Conservation (phyloP, 257 asterid species). For the Sherardia arvensis region DNA sequence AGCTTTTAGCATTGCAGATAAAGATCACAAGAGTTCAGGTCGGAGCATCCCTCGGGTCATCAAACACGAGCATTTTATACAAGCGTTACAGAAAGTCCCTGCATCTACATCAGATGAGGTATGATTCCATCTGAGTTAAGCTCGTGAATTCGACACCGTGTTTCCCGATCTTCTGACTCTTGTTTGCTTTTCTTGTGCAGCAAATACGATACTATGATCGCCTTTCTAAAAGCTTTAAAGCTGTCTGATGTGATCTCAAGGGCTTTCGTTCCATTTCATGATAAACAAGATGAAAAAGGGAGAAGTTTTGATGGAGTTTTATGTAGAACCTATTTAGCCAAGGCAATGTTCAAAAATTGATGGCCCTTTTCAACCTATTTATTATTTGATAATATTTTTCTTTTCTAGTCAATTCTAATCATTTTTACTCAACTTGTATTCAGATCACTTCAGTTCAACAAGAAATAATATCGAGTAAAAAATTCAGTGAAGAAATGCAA, state of each 20-base stretch:
- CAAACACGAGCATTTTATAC: constrained; percentile 46
- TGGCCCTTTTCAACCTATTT: too few relatives aligned
- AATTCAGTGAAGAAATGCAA: too few relatives aligned
- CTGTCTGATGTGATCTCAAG: constrained; percentile 4
- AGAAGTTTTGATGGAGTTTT: neutral
- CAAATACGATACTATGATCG: constrained; percentile 39
- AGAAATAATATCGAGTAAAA: too few relatives aligned
- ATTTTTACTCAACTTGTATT: too few relatives aligned
- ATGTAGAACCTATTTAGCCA: too few relatives aligned
- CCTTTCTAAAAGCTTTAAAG: constrained; percentile 28
- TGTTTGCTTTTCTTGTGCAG: constrained; percentile 29
- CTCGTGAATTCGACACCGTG: neutral
- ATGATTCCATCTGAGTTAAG: neutral
- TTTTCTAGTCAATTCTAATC: too few relatives aligned
- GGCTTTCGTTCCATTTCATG: neutral
- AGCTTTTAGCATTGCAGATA: constrained; percentile 49
- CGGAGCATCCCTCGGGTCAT: constrained; percentile 26
- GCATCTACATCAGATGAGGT: constrained; percentile 68
- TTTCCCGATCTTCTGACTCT: neutral
- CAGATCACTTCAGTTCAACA: too few relatives aligned
- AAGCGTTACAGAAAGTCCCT: constrained; percentile 39
- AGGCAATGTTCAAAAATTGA: too few relatives aligned
- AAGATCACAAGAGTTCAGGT: constrained; percentile 8
- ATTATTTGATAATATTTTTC: too few relatives aligned
- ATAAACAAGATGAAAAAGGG: neutral